Base-by-base conservation (phyloP, 2,329 filamentous ascomycete species). In the Hypoxylon sp. region DNA sequence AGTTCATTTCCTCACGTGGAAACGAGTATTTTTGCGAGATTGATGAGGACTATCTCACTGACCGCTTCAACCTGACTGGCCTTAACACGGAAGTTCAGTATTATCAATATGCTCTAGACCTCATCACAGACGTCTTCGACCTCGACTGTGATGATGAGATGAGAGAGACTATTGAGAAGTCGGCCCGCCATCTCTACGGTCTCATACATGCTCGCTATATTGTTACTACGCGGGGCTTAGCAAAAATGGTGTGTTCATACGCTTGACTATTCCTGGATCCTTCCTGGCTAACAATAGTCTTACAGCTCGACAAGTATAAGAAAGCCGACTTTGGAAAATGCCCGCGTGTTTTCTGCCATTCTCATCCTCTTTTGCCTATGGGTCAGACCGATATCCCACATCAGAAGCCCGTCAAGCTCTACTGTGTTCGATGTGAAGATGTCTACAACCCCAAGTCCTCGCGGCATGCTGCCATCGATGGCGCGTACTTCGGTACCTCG, bases 21-120 rank as follows among this genome's bases (percentile, higher is more conserved):
- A 98, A 99, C 81, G 96, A 99, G 79, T 99, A 99, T 82, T 99
- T 98, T 76, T 99, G 96, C 87, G 96, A 99, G 78, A 98, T 99
- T 75, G 96, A 99, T 80, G 96, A 99, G 79, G 96, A 99, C 75
- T 99, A 99, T 80, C 87, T 99, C 48, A 98, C 94, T 54, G 96
- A 99, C 79, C 90, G 96, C 53, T 99, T 99, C 87, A 99, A 99
- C 81, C 85, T 99, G 67, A 99, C 96, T 0, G 96, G 96, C 37
- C 87, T 99, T 53, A 97, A 98, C 81, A 95, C 93, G 34, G 96
- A 99, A 78, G 96, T 99, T 12, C 93, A 97, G 76, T 97, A 98
- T 84, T 99, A 99, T 76, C 96, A 99, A 81, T 97, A 99, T 87
- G 96, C 96, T 14, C 87, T 99, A 47, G 96, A 99, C 77, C 88